Percentiles rank a stretch among this genome's conserved stretches.
Conservation (phyloP, 257 asterid species). For the Penstemon barbatus region DNA sequence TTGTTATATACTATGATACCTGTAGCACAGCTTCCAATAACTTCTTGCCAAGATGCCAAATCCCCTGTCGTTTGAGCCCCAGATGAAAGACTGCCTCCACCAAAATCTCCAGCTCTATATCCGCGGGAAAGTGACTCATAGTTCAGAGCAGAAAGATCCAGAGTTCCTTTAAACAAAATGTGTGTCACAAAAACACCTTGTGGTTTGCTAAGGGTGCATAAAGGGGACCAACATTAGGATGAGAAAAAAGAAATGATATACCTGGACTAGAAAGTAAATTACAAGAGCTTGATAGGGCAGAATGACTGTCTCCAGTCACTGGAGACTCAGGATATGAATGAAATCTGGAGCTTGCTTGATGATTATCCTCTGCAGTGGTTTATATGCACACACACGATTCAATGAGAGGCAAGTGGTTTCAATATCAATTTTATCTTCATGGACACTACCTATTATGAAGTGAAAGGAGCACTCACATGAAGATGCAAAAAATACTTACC, state of each 20-base stretch:
- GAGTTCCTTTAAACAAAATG: slow-evolving; percentile 42
- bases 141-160: slow-evolving; percentile 34
- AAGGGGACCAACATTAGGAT: slow-evolving; percentile 20
- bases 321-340: slow-evolving; percentile 58
- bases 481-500: slow-evolving; percentile 46
- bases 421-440: slow-evolving; percentile 10
- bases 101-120: slow-evolving; percentile 34
- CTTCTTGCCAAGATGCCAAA: slow-evolving; percentile 61
- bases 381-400: slow-evolving; percentile 21
- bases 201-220: slow-evolving; percentile 7
- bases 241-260: slow-evolving; percentile 33
- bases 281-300: slow-evolving; percentile 54
- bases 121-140: slow-evolving; percentile 43
- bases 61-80: slow-evolving; percentile 44
- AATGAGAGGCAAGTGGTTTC: slow-evolving; percentile 26
- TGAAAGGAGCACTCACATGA: neutral
- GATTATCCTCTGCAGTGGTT: slow-evolving; percentile 58
- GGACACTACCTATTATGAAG: neutral
- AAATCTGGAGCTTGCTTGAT: slow-evolving; percentile 57
- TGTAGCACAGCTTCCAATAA: slow-evolving; percentile 42
- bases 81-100: slow-evolving; percentile 39
- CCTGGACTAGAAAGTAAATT: slow-evolving; percentile 53
- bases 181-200: neutral
- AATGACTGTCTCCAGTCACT: slow-evolving; percentile 44
- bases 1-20: slow-evolving; percentile 39